Conservation (phyloP, 2,329 filamentous ascomycete species). For the Sarocladium strictum region DNA sequence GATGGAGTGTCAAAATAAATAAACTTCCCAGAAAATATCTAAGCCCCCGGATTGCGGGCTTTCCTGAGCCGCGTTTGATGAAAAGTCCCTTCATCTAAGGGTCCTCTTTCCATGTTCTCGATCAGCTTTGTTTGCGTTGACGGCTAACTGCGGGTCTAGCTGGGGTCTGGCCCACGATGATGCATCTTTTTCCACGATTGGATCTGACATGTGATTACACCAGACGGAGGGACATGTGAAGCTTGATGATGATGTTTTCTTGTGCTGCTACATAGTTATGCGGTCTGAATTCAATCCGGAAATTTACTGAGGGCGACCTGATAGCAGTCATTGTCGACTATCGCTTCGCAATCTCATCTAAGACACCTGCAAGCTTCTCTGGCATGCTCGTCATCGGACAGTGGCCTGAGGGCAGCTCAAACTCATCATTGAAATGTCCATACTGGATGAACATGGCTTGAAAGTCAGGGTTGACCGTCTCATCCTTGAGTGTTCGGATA, state of each 20-base stretch:
- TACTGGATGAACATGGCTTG: slow-evolving; percentile 1
- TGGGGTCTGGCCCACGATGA: background rate
- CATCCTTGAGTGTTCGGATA: background rate
- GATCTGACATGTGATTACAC: background rate
- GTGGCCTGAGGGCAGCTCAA: slow-evolving; percentile 1
- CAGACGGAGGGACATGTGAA: too few species aligned
- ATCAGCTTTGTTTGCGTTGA: background rate
- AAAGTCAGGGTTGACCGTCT: background rate
- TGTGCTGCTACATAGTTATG: too few species aligned
- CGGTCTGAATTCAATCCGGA: background rate
- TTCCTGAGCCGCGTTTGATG: background rate
- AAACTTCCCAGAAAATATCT: background rate
- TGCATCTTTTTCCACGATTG: background rate
- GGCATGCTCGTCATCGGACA: slow-evolving; percentile 5
- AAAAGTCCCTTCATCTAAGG: background rate
- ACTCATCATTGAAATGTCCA: slow-evolving; percentile 3
- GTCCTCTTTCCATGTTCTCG: background rate
- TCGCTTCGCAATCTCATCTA: slow-evolving; percentile 5
- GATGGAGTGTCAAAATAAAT: background rate
- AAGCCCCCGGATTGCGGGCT: too few species aligned
- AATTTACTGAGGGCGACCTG: background rate
- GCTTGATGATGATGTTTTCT: too few species aligned
- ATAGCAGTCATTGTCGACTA: background rate
- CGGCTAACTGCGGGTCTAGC: slow-evolving; percentile 5
- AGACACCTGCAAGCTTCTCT: slow-evolving; percentile 1